Percentiles rank a stretch among this genome's conserved stretches.
These are phyloP conservation scores for Striga hermonthica DNA, from an alignment of 305 asterid genomes.

Conservation along the genomic window DNA sequence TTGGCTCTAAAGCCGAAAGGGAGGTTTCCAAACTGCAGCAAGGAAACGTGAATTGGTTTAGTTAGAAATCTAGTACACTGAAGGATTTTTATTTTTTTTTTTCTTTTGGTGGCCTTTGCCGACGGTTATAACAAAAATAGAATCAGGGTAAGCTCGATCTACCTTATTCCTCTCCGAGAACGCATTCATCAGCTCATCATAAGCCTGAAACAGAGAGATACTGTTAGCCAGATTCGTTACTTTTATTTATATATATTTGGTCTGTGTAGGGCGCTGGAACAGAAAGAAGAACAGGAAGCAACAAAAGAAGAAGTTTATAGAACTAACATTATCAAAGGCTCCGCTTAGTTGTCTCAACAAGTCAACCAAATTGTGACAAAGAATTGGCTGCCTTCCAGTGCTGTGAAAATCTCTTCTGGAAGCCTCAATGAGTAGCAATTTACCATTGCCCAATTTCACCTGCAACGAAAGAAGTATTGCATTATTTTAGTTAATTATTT, in stretches of 20 bases:
- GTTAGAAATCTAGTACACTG: constrained; percentile 16
- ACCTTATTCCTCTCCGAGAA: constrained; percentile 96
- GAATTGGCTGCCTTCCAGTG: constrained; percentile 75
- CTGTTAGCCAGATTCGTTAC: constrained; percentile 29
- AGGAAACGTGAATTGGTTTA: neutral
- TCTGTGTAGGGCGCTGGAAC: neutral
- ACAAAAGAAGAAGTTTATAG: constrained; percentile 28
- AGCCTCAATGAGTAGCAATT: constrained; percentile 66
- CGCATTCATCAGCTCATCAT: constrained; percentile 87
- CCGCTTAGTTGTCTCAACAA: constrained; percentile 87
- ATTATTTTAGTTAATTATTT: constrained; percentile 22
- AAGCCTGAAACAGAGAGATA: constrained; percentile 61
- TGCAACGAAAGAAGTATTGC: constrained; percentile 37
- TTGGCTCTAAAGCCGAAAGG: constrained; percentile 94
- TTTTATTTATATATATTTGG: no score
- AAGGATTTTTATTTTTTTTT: neutral
- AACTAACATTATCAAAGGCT: constrained; percentile 85
- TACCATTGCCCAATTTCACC: constrained; percentile 91
- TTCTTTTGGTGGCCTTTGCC: no score
- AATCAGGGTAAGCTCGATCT: constrained; percentile 17
- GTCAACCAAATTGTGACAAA: constrained; percentile 92
- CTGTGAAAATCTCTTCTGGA: constrained; percentile 72
- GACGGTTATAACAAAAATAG: neutral
- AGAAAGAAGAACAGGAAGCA: neutral
- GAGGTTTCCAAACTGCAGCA: constrained; percentile 88